A percentile compares a stretch with the other conserved stretches of the same genome.
These are phyloP conservation scores for Colletotrichum sp. DNA, from an alignment of 2,329 filamentous ascomycete genomes.

Conservation along the genomic window DNA sequence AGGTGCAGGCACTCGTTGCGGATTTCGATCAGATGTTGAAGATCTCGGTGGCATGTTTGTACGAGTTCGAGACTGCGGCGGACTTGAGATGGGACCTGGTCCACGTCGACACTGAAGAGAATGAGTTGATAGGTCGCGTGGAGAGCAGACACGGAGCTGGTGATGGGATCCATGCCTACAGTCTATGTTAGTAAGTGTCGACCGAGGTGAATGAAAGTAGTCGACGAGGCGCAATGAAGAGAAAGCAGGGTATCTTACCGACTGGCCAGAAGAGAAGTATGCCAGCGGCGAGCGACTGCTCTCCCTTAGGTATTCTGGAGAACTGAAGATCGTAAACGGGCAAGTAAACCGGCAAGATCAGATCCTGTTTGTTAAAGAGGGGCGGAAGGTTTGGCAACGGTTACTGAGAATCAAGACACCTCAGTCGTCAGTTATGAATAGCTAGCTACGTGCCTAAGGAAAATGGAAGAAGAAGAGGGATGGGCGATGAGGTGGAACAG, in stretches of 20 bases:
- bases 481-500: neutral
- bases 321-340: neutral
- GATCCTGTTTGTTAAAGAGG: neutral
- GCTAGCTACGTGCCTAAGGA: neutral
- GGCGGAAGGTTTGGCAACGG: neutral
- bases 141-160: neutral
- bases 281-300: neutral
- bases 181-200: neutral
- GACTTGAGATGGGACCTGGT: slow-evolving; percentile 29
- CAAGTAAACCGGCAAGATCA: neutral
- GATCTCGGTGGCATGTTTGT: slow-evolving; percentile 32
- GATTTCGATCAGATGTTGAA: slow-evolving; percentile 35
- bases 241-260: neutral
- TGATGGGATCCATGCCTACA: neutral
- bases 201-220: neutral
- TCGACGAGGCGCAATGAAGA: neutral
- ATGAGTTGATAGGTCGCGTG: slow-evolving; percentile 11
- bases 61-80: slow-evolving; percentile 33
- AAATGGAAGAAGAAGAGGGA: neutral
- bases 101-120: slow-evolving; percentile 23
- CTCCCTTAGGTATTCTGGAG: neutral
- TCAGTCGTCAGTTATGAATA: neutral
- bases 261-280: neutral
- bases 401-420: neutral
- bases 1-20: slow-evolving; percentile 29